A percentile compares a stretch with the other conserved stretches of the same genome.
phyloP scores from a whole-genome alignment of 2,329 filamentous ascomycete species.

The Colletotrichum sp. region DNA sequence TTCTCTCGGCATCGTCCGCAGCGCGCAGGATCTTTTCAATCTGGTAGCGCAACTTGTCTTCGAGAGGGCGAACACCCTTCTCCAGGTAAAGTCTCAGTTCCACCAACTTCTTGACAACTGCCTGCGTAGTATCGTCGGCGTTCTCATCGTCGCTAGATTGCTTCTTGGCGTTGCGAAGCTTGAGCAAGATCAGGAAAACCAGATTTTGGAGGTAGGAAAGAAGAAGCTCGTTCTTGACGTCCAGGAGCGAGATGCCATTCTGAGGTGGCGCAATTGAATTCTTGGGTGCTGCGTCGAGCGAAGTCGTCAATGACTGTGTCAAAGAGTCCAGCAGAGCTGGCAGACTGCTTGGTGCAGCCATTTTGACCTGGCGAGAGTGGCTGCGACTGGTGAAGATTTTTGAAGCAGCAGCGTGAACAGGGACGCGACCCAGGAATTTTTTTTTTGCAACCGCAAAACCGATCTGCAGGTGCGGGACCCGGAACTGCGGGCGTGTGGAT shows the following conservation, averaged over 20 bases:
- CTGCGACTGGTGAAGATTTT: background rate
- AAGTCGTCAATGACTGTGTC: constrained; percentile 63
- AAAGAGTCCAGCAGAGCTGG: constrained; percentile 58
- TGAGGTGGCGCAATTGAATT: constrained; percentile 73
- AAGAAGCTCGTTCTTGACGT: constrained; percentile 96
- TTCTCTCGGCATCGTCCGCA: constrained; percentile 73
- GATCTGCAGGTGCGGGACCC: constrained; percentile 14
- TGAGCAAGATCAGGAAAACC: constrained; percentile 83
- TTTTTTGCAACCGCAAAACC: background rate
- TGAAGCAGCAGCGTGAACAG: background rate
- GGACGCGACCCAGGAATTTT: constrained; percentile 9
- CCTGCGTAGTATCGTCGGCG: constrained; percentile 57
- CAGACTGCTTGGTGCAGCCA: constrained; percentile 56
- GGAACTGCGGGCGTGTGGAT: background rate
- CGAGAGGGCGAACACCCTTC: constrained; percentile 87
- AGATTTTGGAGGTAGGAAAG: constrained; percentile 95
- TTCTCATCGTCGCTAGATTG: constrained; percentile 30
- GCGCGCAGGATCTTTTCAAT: constrained; percentile 93
- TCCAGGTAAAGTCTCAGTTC: constrained; percentile 93
- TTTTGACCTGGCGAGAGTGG: constrained; percentile 18
- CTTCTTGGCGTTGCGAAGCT: constrained; percentile 66
- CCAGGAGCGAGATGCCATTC: constrained; percentile 91
- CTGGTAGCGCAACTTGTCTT: constrained; percentile 91
- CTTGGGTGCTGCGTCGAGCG: constrained; percentile 71
- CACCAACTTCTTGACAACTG: constrained; percentile 84